phyloP scores from a whole-genome alignment of 1,284 basidiomycete genomes.

The Rhodotorula sp. region DNA sequence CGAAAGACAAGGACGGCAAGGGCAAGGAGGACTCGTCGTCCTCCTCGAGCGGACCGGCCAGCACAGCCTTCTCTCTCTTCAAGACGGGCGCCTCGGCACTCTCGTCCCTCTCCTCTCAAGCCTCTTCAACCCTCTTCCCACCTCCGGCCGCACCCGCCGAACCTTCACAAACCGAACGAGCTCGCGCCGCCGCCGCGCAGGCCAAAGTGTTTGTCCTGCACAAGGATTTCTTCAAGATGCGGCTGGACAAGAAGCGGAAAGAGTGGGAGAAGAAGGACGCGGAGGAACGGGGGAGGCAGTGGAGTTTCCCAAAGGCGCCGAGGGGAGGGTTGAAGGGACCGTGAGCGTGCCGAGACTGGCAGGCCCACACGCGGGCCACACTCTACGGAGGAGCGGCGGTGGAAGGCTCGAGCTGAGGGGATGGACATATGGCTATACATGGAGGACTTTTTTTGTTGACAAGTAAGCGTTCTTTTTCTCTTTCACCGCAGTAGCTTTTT shows the following conservation, averaged over 20 bases:
- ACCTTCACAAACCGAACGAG: conserved; percentile 9
- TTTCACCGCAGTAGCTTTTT: too few species aligned
- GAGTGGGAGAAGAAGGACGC: conserved; percentile 37
- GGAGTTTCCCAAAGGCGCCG: conserved; percentile 35
- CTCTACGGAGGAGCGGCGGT: too few species aligned
- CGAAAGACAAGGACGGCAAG: conserved; percentile 1
- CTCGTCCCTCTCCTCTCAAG: conserved; percentile 27
- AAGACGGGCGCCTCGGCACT: conserved; percentile 27
- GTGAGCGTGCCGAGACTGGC: not conserved
- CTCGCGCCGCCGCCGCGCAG: conserved; percentile 5
- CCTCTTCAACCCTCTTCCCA: conserved; percentile 19
- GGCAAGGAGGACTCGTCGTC: not conserved
- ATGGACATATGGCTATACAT: too few species aligned
- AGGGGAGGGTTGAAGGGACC: conserved; percentile 1
- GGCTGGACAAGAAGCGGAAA: conserved; percentile 17
- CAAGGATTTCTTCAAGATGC: conserved; percentile 29
- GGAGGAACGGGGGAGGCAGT: conserved; percentile 11
- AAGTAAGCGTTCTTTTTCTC: too few species aligned
- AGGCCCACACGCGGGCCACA: too few species aligned
- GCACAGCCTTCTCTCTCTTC: conserved; percentile 21
- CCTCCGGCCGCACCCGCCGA: conserved; percentile 15
- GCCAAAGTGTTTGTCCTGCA: conserved; percentile 30
- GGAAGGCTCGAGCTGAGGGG: not conserved
- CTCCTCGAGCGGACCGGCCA: not conserved
- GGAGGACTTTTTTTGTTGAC: too few species aligned